A percentile compares a stretch with the other conserved stretches of the same genome.
Evolutionary conservation across 495 filamentous ascomycete genomes (phyloP).

Genomic region (Gamarada debralockiae): DNA sequence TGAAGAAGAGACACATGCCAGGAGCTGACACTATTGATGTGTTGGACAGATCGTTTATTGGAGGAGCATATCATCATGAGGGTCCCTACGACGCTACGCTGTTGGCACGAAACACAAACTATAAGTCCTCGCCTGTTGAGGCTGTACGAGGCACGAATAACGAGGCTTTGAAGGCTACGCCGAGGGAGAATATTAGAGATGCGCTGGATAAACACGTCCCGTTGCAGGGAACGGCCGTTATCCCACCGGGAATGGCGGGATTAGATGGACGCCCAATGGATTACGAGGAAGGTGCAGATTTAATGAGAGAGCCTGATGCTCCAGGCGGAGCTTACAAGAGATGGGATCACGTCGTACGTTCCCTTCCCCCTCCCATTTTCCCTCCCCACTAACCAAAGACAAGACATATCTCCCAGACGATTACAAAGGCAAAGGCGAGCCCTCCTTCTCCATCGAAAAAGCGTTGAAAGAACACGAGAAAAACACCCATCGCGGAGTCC

Average conservation of each 20-base stretch:
- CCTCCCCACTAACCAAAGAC: not conserved
- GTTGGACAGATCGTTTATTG: slow-evolving; percentile 59
- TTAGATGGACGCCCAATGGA: slow-evolving; percentile 62
- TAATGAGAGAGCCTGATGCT: slow-evolving; percentile 67
- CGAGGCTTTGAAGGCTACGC: slow-evolving; percentile 80
- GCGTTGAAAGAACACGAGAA: slow-evolving; percentile 45
- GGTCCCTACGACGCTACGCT: slow-evolving; percentile 89
- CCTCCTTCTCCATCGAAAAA: slow-evolving; percentile 64
- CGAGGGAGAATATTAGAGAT: slow-evolving; percentile 73
- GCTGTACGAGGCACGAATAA: slow-evolving; percentile 71
- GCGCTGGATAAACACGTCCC: slow-evolving; percentile 72
- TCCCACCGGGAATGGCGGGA: slow-evolving; percentile 69
- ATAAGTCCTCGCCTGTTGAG: slow-evolving; percentile 64
- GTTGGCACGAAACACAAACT: slow-evolving; percentile 60
- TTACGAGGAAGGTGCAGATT: slow-evolving; percentile 82
- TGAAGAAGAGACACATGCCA: slow-evolving; percentile 59
- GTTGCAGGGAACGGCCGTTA: slow-evolving; percentile 73
- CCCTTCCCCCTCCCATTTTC: not conserved
- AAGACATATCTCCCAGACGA: slow-evolving; percentile 69
- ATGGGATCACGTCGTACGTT: slow-evolving; percentile 63
- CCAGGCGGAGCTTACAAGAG: slow-evolving; percentile 60
- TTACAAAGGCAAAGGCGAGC: slow-evolving; percentile 78
- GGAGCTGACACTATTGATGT: slow-evolving; percentile 77
- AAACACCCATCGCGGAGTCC: slow-evolving; percentile 20
- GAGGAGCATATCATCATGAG: slow-evolving; percentile 76